A percentile compares a stretch with the other conserved stretches of the same genome.
Evolutionary conservation across 495 filamentous ascomycete species (phyloP).

Genomic region (Hypomontagnella monticulosa): DNA sequence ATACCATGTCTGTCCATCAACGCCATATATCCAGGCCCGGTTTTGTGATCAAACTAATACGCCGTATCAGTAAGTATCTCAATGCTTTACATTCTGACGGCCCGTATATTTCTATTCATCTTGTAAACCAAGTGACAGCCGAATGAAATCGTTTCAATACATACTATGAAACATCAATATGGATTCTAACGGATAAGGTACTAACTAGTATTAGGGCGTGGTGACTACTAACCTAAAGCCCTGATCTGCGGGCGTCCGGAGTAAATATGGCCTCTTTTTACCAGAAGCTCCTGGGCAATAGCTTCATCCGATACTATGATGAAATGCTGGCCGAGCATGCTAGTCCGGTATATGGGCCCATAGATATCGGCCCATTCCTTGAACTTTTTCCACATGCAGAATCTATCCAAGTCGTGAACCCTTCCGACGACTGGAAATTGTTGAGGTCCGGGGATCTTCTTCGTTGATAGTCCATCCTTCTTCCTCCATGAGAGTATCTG

Average conservation of each 20-base stretch:
- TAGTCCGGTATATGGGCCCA: constrained; percentile 65
- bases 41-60: constrained; percentile 53
- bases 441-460: constrained; percentile 54
- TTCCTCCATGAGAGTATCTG: constrained; percentile 53
- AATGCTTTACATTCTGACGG: too few relatives aligned
- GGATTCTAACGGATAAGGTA: too few relatives aligned
- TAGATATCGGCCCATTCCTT: constrained; percentile 65
- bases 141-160: too few relatives aligned
- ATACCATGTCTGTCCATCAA: constrained; percentile 61
- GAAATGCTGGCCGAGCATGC: constrained; percentile 58
- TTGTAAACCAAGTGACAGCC: too few relatives aligned
- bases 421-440: constrained; percentile 61
- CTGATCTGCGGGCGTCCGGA: constrained; percentile 61
- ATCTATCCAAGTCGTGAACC: constrained; percentile 60
- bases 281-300: constrained; percentile 65
- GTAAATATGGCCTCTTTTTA: constrained; percentile 63
- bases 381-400: constrained; percentile 64
- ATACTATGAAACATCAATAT: too few relatives aligned
- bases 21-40: constrained; percentile 56
- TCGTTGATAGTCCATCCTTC: constrained; percentile 23
- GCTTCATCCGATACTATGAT: constrained; percentile 65
- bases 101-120: too few relatives aligned
- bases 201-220: too few relatives aligned
- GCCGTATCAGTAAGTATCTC: too few relatives aligned
- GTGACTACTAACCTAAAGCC: constrained; percentile 36